These are phyloP conservation scores for Pichia sp. DNA, from an alignment of 1,139 yeast species.

Conservation along the genomic window DNA sequence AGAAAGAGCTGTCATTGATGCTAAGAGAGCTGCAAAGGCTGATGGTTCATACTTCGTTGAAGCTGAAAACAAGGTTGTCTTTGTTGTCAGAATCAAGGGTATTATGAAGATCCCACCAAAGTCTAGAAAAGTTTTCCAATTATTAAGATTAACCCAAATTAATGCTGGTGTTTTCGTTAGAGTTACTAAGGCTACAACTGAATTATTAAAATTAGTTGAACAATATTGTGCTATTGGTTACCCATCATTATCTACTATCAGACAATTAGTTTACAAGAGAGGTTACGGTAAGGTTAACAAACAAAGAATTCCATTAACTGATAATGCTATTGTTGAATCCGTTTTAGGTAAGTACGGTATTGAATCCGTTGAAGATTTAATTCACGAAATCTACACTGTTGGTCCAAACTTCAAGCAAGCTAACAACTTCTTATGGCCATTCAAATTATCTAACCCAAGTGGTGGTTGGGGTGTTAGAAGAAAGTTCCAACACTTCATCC, in stretches of 20 bases:
- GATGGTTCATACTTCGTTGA: conserved; percentile 95
- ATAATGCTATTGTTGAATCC: conserved; percentile 92
- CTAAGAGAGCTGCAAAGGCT: conserved; percentile 96
- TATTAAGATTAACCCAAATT: conserved; percentile 95
- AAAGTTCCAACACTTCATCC: conserved; percentile 99
- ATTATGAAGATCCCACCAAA: conserved; percentile 98
- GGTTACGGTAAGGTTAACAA: conserved; percentile 99
- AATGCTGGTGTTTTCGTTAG: conserved; percentile 98
- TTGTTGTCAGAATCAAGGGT: conserved; percentile 99
- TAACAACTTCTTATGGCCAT: conserved; percentile 99
- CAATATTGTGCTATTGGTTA: conserved; percentile 99
- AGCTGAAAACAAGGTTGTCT: conserved; percentile 94
- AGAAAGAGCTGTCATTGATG: conserved; percentile 86
- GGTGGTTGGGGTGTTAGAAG: conserved; percentile 99
- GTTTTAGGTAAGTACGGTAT: conserved; percentile 95
- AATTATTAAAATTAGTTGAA: conserved; percentile 95
- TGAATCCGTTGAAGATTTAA: conserved; percentile 92
- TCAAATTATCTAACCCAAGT: conserved; percentile 97
- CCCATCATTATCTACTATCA: conserved; percentile 94
- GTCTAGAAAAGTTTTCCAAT: conserved; percentile 99
- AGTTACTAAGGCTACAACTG: conserved; percentile 97
- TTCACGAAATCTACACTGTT: conserved; percentile 98
- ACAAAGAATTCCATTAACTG: conserved; percentile 94
- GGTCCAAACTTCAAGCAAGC: conserved; percentile 99
- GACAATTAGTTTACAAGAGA: conserved; percentile 98